Evolutionary conservation across 75 land plant species (phyloP).

Genomic region (Isoetes taiwanensis): DNA sequence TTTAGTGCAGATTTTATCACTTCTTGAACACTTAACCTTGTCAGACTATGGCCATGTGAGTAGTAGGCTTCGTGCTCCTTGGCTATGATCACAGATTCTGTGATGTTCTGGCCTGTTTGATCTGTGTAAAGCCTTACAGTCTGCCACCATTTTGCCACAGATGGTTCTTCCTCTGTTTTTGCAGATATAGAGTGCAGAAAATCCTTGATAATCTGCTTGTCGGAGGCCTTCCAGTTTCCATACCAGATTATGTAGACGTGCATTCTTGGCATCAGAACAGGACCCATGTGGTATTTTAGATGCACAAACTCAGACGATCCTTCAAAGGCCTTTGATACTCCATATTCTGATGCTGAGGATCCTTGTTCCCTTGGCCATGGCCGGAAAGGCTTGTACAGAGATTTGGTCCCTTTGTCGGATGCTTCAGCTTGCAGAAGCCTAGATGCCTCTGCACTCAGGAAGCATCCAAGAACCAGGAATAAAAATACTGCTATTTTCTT

Average conservation of each 20-base stretch:
- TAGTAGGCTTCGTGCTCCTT: conserved; percentile 34
- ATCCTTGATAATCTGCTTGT: conserved; percentile 55
- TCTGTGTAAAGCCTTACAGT: conserved; percentile 57
- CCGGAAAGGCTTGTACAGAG: background rate
- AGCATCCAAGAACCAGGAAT: too few relatives aligned
- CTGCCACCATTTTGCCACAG: conserved; percentile 64
- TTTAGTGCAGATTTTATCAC: conserved; percentile 28
- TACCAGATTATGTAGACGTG: conserved; percentile 78
- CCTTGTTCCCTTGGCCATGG: background rate
- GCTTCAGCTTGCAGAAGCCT: too few relatives aligned
- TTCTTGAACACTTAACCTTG: conserved; percentile 36
- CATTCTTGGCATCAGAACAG: conserved; percentile 58
- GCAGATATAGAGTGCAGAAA: conserved; percentile 66
- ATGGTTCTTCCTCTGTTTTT: conserved; percentile 16
- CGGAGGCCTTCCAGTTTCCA: conserved; percentile 42
- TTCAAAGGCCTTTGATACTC: conserved; percentile 50
- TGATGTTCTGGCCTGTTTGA: conserved; percentile 46
- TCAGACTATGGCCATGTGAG: conserved; percentile 44
- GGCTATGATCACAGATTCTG: conserved; percentile 24
- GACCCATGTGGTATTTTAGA: conserved; percentile 78
- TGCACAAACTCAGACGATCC: conserved; percentile 79
- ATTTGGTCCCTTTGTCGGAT: too few relatives aligned
- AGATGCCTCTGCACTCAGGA: too few relatives aligned
- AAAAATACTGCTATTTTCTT: too few relatives aligned
- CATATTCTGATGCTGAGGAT: conserved; percentile 1